Evolutionary conservation across 1,139 yeast genomes (phyloP).

Genomic region (Magnusiomyces paraingens): DNA sequence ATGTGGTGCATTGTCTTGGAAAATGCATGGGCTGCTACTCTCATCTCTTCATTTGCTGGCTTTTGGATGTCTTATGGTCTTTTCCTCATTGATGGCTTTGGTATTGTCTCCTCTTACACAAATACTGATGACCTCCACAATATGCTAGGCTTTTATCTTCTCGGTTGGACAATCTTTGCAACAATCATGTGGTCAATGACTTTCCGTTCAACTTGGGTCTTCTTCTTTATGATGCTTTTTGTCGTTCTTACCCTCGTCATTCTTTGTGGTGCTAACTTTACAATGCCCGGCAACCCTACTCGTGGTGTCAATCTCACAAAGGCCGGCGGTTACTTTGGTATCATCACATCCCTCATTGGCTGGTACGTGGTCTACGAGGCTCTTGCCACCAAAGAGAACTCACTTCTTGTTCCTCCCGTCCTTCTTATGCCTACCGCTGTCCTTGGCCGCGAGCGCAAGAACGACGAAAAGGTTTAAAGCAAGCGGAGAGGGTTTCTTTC

Average conservation of each 20-base stretch:
- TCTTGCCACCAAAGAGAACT: slow-evolving; percentile 63
- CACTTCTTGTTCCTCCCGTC: slow-evolving; percentile 55
- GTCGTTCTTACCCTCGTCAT: slow-evolving; percentile 64
- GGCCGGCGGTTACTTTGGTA: slow-evolving; percentile 79
- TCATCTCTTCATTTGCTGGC: slow-evolving; percentile 74
- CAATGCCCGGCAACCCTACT: slow-evolving; percentile 26
- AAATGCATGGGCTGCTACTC: slow-evolving; percentile 82
- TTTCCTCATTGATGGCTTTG: slow-evolving; percentile 64
- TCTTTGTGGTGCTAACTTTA: slow-evolving; percentile 54
- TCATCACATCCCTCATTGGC: slow-evolving; percentile 68
- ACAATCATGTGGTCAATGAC: slow-evolving; percentile 61
- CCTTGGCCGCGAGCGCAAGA: background rate
- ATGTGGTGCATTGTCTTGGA: slow-evolving; percentile 62
- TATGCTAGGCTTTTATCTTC: slow-evolving; percentile 66
- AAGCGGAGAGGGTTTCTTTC: no score
- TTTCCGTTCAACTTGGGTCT: slow-evolving; percentile 71
- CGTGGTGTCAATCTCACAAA: slow-evolving; percentile 39
- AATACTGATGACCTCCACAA: slow-evolving; percentile 38
- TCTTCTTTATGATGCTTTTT: slow-evolving; percentile 59
- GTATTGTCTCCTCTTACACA: slow-evolving; percentile 54
- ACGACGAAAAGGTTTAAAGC: no score
- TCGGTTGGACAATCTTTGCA: slow-evolving; percentile 80
- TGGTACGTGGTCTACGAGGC: slow-evolving; percentile 95
- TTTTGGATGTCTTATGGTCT: slow-evolving; percentile 83
- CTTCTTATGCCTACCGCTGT: slow-evolving; percentile 32